These are phyloP conservation scores for Jaltomata sinuosa DNA, from an alignment of 257 asterid species.

Conservation along the genomic window DNA sequence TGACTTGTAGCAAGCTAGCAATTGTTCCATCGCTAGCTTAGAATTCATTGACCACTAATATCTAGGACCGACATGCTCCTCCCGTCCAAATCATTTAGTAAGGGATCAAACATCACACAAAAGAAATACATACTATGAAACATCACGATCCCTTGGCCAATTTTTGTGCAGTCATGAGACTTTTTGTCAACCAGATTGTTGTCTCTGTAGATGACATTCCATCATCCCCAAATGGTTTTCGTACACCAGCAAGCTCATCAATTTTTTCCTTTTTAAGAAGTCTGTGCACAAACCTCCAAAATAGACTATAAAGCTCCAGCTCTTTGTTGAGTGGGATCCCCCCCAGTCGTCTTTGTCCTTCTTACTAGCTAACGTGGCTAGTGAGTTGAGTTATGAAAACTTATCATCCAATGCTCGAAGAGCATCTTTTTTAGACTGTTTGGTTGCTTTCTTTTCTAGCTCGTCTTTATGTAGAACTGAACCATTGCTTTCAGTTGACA, in stretches of 20 bases:
- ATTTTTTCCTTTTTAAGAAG: slow-evolving; percentile 76
- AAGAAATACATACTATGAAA: not conserved
- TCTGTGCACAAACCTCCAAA: slow-evolving; percentile 69
- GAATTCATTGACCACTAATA: not conserved
- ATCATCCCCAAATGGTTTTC: slow-evolving; percentile 79
- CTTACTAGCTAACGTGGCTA: slow-evolving; percentile 10
- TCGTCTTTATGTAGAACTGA: slow-evolving; percentile 7
- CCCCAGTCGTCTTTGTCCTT: slow-evolving; percentile 25
- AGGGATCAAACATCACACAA: too few relatives aligned
- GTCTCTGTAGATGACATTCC: slow-evolving; percentile 79
- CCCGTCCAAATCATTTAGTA: too few relatives aligned
- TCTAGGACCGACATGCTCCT: not conserved
- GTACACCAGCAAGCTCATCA: slow-evolving; percentile 74
- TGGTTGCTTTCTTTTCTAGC: slow-evolving; percentile 10
- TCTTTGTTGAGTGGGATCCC: slow-evolving; percentile 38
- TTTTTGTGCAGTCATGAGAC: slow-evolving; percentile 59
- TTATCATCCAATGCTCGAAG: slow-evolving; percentile 6
- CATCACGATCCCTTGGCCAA: slow-evolving; percentile 35
- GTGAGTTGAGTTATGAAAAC: slow-evolving; percentile 7
- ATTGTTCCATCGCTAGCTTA: not conserved
- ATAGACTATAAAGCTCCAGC: slow-evolving; percentile 84
- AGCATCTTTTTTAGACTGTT: slow-evolving; percentile 19
- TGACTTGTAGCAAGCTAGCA: not conserved
- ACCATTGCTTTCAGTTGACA: not conserved
- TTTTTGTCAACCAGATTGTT: slow-evolving; percentile 87